Base-by-base conservation (phyloP, 371 early-diverging fungal genomes). In the Zychaea mexicana region DNA sequence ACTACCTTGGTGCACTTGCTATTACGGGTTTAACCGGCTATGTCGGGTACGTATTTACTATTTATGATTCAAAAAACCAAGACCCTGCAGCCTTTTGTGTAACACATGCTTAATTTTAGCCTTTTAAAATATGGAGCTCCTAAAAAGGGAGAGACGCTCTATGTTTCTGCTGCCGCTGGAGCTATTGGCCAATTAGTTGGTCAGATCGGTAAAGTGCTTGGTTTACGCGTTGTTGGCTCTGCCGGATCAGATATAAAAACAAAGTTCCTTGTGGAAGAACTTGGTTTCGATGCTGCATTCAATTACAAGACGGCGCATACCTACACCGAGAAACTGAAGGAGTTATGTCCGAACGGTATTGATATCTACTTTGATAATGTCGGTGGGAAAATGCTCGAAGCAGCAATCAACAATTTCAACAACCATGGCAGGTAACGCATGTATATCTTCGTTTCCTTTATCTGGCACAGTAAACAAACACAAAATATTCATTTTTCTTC, bases 211-310 rank as follows among this genome's bases (percentile, higher is more conserved):
- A 92, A 92, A 71, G 79, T 77, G 21, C 66, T 77, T 26, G 91
- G 90, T 1, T 68, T 82, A 28, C 80, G 68, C 12, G 94, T 95
- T 9, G 85, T 93, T 22, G 95, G 92, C 13, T 82, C 85, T 3
- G 92, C 92, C 3, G 91, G 93, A 0, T 79, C 87, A 5, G 90
- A 92, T 36, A 92, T 90, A 17, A 94, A 94, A 70, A 87, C 88
- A 12, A 77, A 71, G 17, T 85, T 79, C 62, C 78, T 93, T 36
- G 81, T 77, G 61, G 72, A 77, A 8, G 78, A n/a, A n/a, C n/a
- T 80, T 45, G 88, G 88, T 3, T 88, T 88, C 42, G 91, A 92
- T 71, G 90, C 66, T 3, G 95, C 86, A 6, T 92, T 94, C 84
- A 93, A 93, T 78, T 93, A 93, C 85, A 92, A 92, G 77, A 90